phyloP scores from a whole-genome alignment of 192 early-diverging fungal genomes.

The Globomyces pollinis-pini region DNA sequence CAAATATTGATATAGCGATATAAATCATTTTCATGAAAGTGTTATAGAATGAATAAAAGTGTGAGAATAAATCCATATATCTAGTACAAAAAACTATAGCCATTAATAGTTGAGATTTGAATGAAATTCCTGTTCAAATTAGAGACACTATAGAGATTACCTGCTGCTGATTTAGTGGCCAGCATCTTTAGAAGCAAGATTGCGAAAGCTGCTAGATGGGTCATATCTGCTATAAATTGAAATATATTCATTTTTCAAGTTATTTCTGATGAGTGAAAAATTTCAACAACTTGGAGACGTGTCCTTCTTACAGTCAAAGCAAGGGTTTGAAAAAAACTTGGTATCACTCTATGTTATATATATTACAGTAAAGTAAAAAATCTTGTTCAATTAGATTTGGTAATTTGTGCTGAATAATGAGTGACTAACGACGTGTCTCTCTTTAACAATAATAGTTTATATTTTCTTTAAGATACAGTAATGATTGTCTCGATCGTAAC shows the following conservation, averaged over 20 bases:
- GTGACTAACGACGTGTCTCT: too few relatives aligned
- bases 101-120: slow-evolving; percentile 93
- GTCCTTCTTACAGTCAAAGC: too few relatives aligned
- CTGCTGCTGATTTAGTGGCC: slow-evolving; percentile 79
- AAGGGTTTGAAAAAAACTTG: too few relatives aligned
- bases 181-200: slow-evolving; percentile 90
- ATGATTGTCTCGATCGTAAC: slow-evolving; percentile 95
- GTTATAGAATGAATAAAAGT: slow-evolving; percentile 82
- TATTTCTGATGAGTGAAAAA: too few relatives aligned
- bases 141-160: slow-evolving; percentile 28
- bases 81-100: slow-evolving; percentile 87
- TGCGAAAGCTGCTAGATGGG: slow-evolving; percentile 89
- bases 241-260: slow-evolving; percentile 77
- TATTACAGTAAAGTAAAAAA: too few relatives aligned
- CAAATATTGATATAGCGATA: slow-evolving; percentile 75
- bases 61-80: slow-evolving; percentile 81
- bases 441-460: too few relatives aligned
- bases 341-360: too few relatives aligned
- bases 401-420: too few relatives aligned
- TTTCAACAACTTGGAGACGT: too few relatives aligned
- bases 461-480: slow-evolving; percentile 70
- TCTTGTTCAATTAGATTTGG: too few relatives aligned
- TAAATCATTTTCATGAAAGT: slow-evolving; percentile 94
- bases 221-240: slow-evolving; percentile 81
- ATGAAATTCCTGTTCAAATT: slow-evolving; percentile 73